Conservation (phyloP, 1,284 basidiomycete species). For the Cutaneotrichosporon sp. region DNA sequence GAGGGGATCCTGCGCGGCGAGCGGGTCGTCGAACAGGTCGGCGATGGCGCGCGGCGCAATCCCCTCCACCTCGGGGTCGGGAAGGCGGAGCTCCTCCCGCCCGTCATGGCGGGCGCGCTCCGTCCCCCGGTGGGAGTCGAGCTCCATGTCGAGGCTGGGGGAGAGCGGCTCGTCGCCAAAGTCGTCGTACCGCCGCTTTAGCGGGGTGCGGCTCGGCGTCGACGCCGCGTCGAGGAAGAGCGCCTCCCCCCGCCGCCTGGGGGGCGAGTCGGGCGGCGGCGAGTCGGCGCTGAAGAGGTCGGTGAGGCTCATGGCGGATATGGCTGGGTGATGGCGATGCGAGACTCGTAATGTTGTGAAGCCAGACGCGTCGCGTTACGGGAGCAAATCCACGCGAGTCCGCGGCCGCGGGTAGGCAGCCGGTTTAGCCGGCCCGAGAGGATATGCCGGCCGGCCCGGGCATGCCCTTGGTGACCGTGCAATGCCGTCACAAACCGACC, state of each 20-base stretch:
- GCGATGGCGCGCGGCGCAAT: slow-evolving; percentile 7
- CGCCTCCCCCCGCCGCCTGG: neutral
- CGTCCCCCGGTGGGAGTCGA: neutral
- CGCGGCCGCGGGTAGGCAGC: too few relatives aligned
- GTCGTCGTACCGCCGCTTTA: neutral
- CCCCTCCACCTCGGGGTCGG: neutral
- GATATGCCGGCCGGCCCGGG: neutral
- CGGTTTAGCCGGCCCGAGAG: neutral
- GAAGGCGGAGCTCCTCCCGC: neutral
- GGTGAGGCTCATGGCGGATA: neutral
- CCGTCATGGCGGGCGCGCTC: neutral
- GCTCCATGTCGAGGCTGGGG: neutral
- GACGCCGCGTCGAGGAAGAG: slow-evolving; percentile 9
- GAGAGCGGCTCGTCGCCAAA: neutral
- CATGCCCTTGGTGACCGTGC: too few relatives aligned
- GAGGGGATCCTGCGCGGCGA: slow-evolving; percentile 17
- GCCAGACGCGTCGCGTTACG: slow-evolving; percentile 6
- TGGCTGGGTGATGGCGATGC: neutral
- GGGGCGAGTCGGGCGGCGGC: slow-evolving; percentile 22
- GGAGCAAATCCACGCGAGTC: neutral
- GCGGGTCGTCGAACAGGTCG: slow-evolving; percentile 14
- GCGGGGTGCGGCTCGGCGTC: neutral
- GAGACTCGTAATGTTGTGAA: slow-evolving; percentile 10
- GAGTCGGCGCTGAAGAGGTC: slow-evolving; percentile 36
- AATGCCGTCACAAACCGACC: neutral